Conservation (phyloP, 192 early-diverging fungal genomes). For the Spizellomyces punctatus region DNA sequence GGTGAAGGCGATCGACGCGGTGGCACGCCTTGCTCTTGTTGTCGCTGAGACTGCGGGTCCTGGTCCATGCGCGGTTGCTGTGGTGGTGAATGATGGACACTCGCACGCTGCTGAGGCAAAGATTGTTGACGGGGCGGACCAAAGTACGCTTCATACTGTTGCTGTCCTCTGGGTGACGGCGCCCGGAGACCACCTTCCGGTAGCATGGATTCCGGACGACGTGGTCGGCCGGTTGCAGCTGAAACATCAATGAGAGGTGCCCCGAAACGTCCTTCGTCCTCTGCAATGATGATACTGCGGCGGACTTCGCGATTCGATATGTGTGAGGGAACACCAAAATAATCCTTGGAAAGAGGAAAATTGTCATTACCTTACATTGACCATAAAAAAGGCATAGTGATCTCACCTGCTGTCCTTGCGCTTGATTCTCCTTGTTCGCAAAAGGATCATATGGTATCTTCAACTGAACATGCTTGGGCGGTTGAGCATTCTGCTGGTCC, state of each 20-base stretch:
- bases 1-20: too few relatives aligned
- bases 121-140: background rate
- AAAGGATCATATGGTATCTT: conserved; percentile 22
- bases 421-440: background rate
- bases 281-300: conserved; percentile 27
- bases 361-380: background rate
- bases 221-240: background rate
- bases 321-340: conserved; percentile 7
- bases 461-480: conserved; percentile 7
- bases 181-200: background rate
- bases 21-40: too few relatives aligned
- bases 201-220: conserved; percentile 5
- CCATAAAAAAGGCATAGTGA: background rate
- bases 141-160: background rate
- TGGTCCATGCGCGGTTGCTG: too few relatives aligned
- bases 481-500: background rate
- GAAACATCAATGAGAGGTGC: conserved; percentile 22
- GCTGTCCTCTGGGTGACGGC: background rate
- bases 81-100: background rate
- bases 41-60: too few relatives aligned
- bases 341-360: background rate
- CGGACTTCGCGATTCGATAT: conserved; percentile 22
- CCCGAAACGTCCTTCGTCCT: conserved; percentile 33
- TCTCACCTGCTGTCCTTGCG: conserved; percentile 2
- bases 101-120: background rate